A percentile compares a stretch with the other conserved stretches of the same genome.
These are phyloP conservation scores for Delitschia confertaspora DNA, from an alignment of 495 filamentous ascomycete species.

Conservation along the genomic window DNA sequence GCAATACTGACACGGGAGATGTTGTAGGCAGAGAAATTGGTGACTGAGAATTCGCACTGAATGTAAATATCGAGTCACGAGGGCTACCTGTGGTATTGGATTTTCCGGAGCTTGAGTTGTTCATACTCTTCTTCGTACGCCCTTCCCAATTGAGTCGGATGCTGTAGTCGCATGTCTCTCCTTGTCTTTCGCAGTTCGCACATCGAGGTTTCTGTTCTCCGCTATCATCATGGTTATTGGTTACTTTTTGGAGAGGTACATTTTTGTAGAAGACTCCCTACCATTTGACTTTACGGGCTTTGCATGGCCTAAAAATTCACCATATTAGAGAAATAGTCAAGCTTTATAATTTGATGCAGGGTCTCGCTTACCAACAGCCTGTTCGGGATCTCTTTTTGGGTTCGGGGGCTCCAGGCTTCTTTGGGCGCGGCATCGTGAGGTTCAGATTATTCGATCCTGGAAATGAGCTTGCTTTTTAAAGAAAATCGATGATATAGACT, in stretches of 20 bases:
- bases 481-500: no score
- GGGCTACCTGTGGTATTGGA: slow-evolving; percentile 23
- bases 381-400: slow-evolving; percentile 61
- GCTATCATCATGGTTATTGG: slow-evolving; percentile 30
- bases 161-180: slow-evolving; percentile 76
- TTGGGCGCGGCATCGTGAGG: slow-evolving; percentile 36
- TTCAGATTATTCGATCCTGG: no score
- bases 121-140: slow-evolving; percentile 44
- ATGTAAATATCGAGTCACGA: slow-evolving; percentile 17
- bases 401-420: slow-evolving; percentile 35
- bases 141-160: slow-evolving; percentile 81
- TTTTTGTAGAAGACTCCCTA: slow-evolving; percentile 22
- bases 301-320: slow-evolving; percentile 44
- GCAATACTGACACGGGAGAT: slow-evolving; percentile 8
- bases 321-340: slow-evolving; percentile 4
- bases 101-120: slow-evolving; percentile 15
- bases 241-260: slow-evolving; percentile 6
- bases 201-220: slow-evolving; percentile 75
- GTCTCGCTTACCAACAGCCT: slow-evolving; percentile 65
- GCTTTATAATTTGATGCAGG: background rate
- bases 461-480: no score
- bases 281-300: slow-evolving; percentile 81
- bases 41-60: slow-evolving; percentile 10
- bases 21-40: slow-evolving; percentile 13
- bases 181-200: slow-evolving; percentile 65